phyloP scores from a whole-genome alignment of 352 stramenopile species.

The Pythium dissotocum region DNA sequence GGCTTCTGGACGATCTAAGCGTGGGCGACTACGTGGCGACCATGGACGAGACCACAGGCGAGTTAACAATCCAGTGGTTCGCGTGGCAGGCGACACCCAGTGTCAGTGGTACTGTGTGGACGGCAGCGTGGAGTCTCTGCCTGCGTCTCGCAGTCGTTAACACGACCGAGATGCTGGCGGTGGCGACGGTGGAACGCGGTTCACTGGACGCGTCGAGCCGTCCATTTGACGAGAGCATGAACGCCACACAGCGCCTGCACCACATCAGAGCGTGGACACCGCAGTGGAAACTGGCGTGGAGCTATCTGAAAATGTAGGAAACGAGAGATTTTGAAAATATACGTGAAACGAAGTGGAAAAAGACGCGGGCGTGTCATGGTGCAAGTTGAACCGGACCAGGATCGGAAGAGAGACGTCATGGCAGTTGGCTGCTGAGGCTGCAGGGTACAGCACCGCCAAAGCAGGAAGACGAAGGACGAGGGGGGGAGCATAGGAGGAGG shows the following conservation, averaged over 20 bases:
- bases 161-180: neutral
- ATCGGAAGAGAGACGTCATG: too few species aligned
- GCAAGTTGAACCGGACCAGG: too few species aligned
- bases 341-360: too few species aligned
- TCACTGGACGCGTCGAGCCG: neutral
- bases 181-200: neutral
- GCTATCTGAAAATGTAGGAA: neutral
- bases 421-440: too few species aligned
- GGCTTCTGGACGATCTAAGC: neutral
- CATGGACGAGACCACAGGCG: neutral
- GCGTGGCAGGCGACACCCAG: neutral
- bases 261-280: neutral
- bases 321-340: too few species aligned
- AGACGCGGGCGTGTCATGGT: too few species aligned
- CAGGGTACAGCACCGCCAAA: too few species aligned
- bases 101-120: neutral
- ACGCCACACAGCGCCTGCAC: neutral
- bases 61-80: neutral
- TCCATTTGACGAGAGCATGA: neutral
- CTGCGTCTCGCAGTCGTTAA: neutral
- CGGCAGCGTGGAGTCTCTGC: neutral
- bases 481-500: too few species aligned
- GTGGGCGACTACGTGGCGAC: slow-evolving; percentile 11
- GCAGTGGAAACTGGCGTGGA: neutral
- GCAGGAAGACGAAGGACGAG: too few species aligned